Evolutionary conservation across 2,329 filamentous ascomycete species (phyloP), one percentile per base, ranked within the genome.

Genomic region (Verticillium isaacii): DNA sequence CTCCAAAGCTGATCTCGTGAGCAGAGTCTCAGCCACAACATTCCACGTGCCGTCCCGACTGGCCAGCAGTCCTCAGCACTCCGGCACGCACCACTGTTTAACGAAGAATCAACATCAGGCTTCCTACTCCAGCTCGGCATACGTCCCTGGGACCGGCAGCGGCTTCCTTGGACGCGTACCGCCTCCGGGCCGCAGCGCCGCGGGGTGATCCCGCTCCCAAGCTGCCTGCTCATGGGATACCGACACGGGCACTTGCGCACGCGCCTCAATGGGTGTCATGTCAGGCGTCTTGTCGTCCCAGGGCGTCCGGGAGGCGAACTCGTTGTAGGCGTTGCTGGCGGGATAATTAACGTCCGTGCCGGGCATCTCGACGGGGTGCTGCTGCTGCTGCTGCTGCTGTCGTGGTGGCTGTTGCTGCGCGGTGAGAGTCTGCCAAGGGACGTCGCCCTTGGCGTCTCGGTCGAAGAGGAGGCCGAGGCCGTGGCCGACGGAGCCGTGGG

Each of bases 381-480:
- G 36, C 29, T 23, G 23, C 23, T 50, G n/a, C 29, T 50, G 36
- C 29, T 23, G 23, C 23, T 34, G 23, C 37, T 34, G 14, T 9
- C 29, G 58, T 29, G 37, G 58, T 32, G 54, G 58, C n/a, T 55
- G 58, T 19, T 58, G 14, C 37, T 63, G 61, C 29, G 59, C 57
- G 23, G 57, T 57, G n/a, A 59, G 29, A 12, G 37, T 58, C 5
- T 59, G 56, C 56, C 62, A 62, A 11, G 58, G 45, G n/a, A 59
- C 34, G 39, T 60, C 41, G 36, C 32, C 59, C 52, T 39, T 11
- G 41, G 58, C 17, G 32, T 60, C 32, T 23, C 57, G 55, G 39
- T 41, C 25, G 50, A 60, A 14, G 58, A 55, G 32, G 19, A 29
- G 32, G 29, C 32, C 54, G 25, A 56, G 25, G 15, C n/a, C 32